phyloP scores from a whole-genome alignment of 768 basidiomycete genomes.

The Suillus tomentosus region DNA sequence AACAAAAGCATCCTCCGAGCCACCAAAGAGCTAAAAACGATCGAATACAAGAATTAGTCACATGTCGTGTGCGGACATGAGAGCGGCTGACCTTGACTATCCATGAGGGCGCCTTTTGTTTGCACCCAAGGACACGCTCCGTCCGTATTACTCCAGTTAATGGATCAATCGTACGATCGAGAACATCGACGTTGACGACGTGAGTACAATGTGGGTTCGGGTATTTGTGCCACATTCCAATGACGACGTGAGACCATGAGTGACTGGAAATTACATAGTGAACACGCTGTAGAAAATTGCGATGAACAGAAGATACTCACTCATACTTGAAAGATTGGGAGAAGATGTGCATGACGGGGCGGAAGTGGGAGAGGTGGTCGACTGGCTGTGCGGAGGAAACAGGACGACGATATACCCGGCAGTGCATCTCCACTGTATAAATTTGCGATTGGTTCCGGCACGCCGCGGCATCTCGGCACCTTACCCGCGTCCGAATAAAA shows the following conservation, averaged over 20 bases:
- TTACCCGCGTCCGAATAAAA: background rate
- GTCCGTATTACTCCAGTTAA: constrained; percentile 88
- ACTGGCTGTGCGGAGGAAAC: constrained; percentile 20
- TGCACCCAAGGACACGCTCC: constrained; percentile 87
- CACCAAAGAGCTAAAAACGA: constrained; percentile 72
- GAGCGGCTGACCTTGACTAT: constrained; percentile 78
- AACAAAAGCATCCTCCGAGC: constrained; percentile 92
- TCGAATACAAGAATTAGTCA: background rate
- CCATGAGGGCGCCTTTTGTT: constrained; percentile 91
- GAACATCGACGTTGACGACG: constrained; percentile 83
- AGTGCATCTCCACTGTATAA: constrained; percentile 8
- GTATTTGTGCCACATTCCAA: constrained; percentile 95
- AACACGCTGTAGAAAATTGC: constrained; percentile 10
- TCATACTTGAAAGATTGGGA: constrained; percentile 83
- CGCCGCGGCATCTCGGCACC: constrained; percentile 18
- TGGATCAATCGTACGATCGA: constrained; percentile 83
- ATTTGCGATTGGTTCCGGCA: constrained; percentile 31
- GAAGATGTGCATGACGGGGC: constrained; percentile 75
- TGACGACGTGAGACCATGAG: constrained; percentile 88
- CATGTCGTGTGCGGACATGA: constrained; percentile 15
- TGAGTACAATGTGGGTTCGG: constrained; percentile 92
- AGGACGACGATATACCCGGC: constrained; percentile 19
- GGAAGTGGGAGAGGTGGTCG: constrained; percentile 27
- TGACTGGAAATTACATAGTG: constrained; percentile 52
- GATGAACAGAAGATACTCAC: constrained; percentile 47